Evolutionary conservation across 1,284 basidiomycete species (phyloP), one percentile per base, ranked within the genome.

Genomic region (Ustilago cynodontis): DNA sequence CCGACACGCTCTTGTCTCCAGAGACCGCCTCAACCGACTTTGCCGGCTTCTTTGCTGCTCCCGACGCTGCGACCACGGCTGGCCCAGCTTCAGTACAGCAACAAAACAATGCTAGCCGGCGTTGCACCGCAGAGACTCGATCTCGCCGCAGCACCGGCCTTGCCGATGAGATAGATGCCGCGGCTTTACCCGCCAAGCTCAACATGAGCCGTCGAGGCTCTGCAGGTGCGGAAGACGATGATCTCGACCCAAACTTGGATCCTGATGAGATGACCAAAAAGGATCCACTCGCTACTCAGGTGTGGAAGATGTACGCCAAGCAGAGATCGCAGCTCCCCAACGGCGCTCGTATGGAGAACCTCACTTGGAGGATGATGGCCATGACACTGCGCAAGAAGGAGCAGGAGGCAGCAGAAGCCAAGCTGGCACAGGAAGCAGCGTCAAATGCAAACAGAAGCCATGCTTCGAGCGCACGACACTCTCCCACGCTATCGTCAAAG

Each of bases 331-430:
- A 90, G 58, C 87, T 97, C 51, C 94, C 95, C 41, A 94, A 97
- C 85, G 94, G 93, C 0, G 93, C 95, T 85, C 88, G 95, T 77
- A 95, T 98, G 94, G 96, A 98, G 88, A 98, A 97, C 85, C 86
- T 98, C 59, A 97, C 95, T 0, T 98, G 96, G 96, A 88, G 97
- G 71, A 94, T 98, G 93, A 98, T 98, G 95, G 93, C 95, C 49
- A 88, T 99, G 83, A 93, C 92, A 10, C 87, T 98, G 71, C 92
- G 93, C 88, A 95, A 93, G 88, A 92, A 82, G 41, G 80, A 81
- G 33, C 77, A 79, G 37, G 82, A 85, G 54, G 62, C 76, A 10
- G 78, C 78, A 20, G 80, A 82, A 29, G 74, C 74, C 51, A 68
- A 65, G 53, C 24, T 47, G 39, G 74, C 69, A 1, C 51, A 35